A percentile compares a stretch with the other conserved stretches of the same genome.
Conservation (phyloP, 441 rosid species). For the Breynia disticha region DNA sequence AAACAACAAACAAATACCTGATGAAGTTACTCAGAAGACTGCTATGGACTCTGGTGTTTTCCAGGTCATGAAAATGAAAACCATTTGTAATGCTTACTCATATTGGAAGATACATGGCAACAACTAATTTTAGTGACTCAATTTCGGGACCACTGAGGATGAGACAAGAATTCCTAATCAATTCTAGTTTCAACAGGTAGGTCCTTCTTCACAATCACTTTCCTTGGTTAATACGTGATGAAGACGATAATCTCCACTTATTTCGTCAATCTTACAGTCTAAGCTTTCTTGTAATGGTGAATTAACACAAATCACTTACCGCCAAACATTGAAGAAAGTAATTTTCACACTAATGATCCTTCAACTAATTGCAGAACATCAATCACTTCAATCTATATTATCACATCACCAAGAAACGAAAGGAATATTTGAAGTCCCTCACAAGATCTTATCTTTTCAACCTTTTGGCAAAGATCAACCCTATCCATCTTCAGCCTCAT, state of each 20-base stretch:
- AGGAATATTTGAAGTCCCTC: not conserved
- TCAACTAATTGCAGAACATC: not conserved
- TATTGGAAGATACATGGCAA: conserved; percentile 7
- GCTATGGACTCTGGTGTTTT: conserved; percentile 9
- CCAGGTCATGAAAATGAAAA: conserved; percentile 28
- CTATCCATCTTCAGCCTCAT: not conserved
- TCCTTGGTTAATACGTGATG: conserved; percentile 15
- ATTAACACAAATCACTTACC: too few species aligned
- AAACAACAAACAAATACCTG: not conserved
- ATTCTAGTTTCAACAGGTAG: conserved; percentile 31
- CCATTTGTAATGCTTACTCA: conserved; percentile 13
- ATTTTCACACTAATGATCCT: not conserved
- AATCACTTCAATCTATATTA: not conserved
- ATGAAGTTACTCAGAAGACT: not conserved
- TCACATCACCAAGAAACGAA: not conserved
- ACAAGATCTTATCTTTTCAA: not conserved
- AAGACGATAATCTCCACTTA: conserved; percentile 8
- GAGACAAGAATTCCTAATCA: conserved; percentile 16
- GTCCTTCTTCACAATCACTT: conserved; percentile 32
- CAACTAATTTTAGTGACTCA: conserved; percentile 20
- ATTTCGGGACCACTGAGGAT: conserved; percentile 27
- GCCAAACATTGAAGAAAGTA: conserved; percentile 11
- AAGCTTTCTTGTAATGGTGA: not conserved
- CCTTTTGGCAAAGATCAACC: not conserved
- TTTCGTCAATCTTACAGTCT: conserved; percentile 6